Percentiles rank a stretch among this genome's conserved stretches.
Evolutionary conservation across 2,329 filamentous ascomycete species (phyloP).

Genomic region (Botrytis galanthina): DNA sequence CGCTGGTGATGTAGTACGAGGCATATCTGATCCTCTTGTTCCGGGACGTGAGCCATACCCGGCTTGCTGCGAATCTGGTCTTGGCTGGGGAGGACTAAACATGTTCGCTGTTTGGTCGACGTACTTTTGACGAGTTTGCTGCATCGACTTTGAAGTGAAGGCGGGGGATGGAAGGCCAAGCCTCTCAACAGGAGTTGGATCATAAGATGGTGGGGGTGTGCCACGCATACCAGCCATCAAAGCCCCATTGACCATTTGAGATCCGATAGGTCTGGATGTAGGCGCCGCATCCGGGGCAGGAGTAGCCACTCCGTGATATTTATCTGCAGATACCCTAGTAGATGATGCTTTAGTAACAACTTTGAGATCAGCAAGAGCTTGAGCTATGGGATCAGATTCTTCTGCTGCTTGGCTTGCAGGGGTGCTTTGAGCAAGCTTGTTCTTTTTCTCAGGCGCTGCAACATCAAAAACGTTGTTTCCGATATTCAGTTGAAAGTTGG

Average conservation of each 20-base stretch:
- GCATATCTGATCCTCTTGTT: constrained; percentile 58
- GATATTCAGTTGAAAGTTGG: constrained; percentile 88
- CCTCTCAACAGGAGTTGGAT: constrained; percentile 64
- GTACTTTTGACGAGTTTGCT: constrained; percentile 88
- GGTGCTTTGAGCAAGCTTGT: constrained; percentile 41
- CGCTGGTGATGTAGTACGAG: constrained; percentile 64
- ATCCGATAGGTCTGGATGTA: constrained; percentile 45
- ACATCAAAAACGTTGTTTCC: constrained; percentile 97
- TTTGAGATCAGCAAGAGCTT: constrained; percentile 89
- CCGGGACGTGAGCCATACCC: constrained; percentile 50
- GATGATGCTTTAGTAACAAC: constrained; percentile 78
- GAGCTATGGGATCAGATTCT: constrained; percentile 82
- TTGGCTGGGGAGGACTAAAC: constrained; percentile 49
- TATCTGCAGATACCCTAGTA: constrained; percentile 86
- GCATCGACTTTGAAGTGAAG: constrained; percentile 92
- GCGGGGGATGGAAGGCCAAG: constrained; percentile 88
- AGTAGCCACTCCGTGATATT: constrained; percentile 89
- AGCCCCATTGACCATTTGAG: constrained; percentile 42
- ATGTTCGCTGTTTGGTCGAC: constrained; percentile 78
- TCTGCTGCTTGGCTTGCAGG: constrained; percentile 49
- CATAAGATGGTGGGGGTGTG: constrained; percentile 85
- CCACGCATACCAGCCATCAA: constrained; percentile 61
- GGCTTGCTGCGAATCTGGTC: constrained; percentile 34
- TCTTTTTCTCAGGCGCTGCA: constrained; percentile 68
- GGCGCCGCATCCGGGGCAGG: constrained; percentile 59